These are phyloP conservation scores for Ganoderma sinense DNA, from an alignment of 1,284 basidiomycete genomes.

Conservation along the genomic window DNA sequence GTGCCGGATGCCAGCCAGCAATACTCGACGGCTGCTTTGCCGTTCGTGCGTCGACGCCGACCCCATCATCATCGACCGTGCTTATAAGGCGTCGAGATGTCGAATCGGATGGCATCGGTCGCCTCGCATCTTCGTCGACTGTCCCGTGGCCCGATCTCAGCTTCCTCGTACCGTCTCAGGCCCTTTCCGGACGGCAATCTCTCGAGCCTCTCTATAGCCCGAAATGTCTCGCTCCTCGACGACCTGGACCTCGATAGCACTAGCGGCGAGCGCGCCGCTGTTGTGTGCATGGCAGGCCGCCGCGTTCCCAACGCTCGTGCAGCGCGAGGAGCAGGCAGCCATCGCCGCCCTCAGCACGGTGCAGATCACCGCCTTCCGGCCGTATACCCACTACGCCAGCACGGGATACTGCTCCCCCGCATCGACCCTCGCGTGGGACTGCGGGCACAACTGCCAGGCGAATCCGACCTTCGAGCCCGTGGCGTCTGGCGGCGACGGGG, in stretches of 20 bases:
- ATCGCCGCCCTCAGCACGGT: not conserved
- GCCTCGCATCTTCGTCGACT: not conserved
- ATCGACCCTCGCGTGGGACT: slow-evolving; percentile 43
- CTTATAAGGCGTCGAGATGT: not conserved
- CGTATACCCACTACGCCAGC: slow-evolving; percentile 49
- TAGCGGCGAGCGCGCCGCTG: not conserved
- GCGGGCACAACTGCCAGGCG: slow-evolving; percentile 48
- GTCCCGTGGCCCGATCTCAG: not conserved
- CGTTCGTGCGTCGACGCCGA: too few species aligned
- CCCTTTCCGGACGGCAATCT: too few species aligned
- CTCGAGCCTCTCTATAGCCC: too few species aligned
- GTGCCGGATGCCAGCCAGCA: not conserved
- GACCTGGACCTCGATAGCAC: slow-evolving; percentile 37
- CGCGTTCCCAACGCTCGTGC: not conserved
- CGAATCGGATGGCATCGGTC: not conserved
- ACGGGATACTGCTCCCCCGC: slow-evolving; percentile 45
- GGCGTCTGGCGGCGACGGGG: slow-evolving; percentile 70
- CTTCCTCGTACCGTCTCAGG: not conserved
- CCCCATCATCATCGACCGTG: too few species aligned
- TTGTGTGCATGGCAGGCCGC: not conserved
- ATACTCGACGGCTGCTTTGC: not conserved
- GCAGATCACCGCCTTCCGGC: slow-evolving; percentile 45
- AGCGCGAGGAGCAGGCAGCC: not conserved
- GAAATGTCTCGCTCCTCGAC: slow-evolving; percentile 26
- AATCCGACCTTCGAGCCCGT: slow-evolving; percentile 62